Percentiles rank a stretch among this genome's conserved stretches.
Conservation (phyloP, 2,329 filamentous ascomycete species). For the Grosmannia penicillata region DNA sequence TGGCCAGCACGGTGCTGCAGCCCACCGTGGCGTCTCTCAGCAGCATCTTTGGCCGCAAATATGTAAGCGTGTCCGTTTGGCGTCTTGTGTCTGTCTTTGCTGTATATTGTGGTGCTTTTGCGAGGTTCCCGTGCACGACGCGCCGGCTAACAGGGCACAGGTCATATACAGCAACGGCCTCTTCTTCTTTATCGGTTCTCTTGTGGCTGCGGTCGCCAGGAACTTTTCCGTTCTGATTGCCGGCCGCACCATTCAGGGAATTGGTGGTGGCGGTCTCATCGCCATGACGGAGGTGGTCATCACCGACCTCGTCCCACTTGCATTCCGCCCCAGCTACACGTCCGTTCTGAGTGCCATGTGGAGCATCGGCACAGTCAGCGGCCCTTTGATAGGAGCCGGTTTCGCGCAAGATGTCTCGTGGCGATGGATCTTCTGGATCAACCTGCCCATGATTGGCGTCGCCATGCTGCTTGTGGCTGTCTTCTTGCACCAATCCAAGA, state of each 20-base stretch:
- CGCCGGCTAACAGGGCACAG: not conserved
- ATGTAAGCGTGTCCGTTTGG: conserved; percentile 12
- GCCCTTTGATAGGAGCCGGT: conserved; percentile 13
- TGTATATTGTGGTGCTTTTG: conserved; percentile 35
- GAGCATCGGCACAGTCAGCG: conserved; percentile 11
- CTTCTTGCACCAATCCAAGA: conserved; percentile 22
- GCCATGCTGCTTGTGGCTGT: conserved; percentile 4
- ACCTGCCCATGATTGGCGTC: conserved; percentile 22
- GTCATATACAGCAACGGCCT: conserved; percentile 9
- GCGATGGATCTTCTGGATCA: conserved; percentile 27
- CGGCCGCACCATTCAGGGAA: conserved; percentile 21
- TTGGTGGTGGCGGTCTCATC: conserved; percentile 21
- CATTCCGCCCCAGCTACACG: conserved; percentile 12
- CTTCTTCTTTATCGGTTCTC: conserved; percentile 13
- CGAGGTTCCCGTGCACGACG: no score
- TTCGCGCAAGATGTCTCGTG: conserved; percentile 11
- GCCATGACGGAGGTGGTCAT: conserved; percentile 20
- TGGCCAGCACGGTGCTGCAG: conserved; percentile 46
- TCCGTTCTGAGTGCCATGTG: conserved; percentile 10
- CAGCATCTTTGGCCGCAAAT: conserved; percentile 11
- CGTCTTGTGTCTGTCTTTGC: conserved; percentile 26
- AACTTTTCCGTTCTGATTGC: conserved; percentile 17
- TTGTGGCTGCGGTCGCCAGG: conserved; percentile 15
- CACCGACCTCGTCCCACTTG: conserved; percentile 16
- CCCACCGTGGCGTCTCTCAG: conserved; percentile 23